These are phyloP conservation scores for Rheum nobile DNA, from an alignment of 148 eudicot species.

Conservation along the genomic window DNA sequence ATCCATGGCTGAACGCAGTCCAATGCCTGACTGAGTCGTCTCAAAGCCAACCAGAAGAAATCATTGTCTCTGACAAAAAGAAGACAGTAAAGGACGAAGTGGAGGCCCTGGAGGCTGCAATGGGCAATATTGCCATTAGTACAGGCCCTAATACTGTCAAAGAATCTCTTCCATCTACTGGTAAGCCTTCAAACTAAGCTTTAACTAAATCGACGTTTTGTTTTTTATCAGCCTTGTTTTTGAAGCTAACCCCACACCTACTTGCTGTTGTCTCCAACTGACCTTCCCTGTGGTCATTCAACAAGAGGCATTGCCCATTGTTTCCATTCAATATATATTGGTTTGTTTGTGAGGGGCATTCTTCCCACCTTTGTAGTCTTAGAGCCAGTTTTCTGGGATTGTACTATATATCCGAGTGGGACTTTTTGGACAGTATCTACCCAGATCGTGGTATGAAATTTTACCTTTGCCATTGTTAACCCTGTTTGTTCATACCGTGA, in stretches of 20 bases:
- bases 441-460: not conserved
- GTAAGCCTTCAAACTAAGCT: conserved; percentile 10
- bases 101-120: conserved; percentile 40
- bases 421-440: not conserved
- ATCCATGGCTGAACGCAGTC: conserved; percentile 37
- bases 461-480: not conserved
- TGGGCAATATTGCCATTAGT: conserved; percentile 40
- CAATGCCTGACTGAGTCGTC: conserved; percentile 22
- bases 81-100: conserved; percentile 31
- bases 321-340: not conserved
- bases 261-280: not conserved
- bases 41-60: conserved; percentile 10
- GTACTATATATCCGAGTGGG: not conserved
- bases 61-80: conserved; percentile 9
- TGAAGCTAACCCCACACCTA: not conserved
- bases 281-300: not conserved
- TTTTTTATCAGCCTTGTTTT: not conserved
- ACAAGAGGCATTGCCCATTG: not conserved
- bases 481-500: not conserved
- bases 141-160: conserved; percentile 18
- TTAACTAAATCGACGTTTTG: too few species aligned
- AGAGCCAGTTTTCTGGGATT: not conserved
- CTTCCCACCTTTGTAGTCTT: not conserved
- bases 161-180: conserved; percentile 17
- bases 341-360: not conserved